phyloP scores from a whole-genome alignment of 352 stramenopile species.

The Peronospora farinosa region DNA sequence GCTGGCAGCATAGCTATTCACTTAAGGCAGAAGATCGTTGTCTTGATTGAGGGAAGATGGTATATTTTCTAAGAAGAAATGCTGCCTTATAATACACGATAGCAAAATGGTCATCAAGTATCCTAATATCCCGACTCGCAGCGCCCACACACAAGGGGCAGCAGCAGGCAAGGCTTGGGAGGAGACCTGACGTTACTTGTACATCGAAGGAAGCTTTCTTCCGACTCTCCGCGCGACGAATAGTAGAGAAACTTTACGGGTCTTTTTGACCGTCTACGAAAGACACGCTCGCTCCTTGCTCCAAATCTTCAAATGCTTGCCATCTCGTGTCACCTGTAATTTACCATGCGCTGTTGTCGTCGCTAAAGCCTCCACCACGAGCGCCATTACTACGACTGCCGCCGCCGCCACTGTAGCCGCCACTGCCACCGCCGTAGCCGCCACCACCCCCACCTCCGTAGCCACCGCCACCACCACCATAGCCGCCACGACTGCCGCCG shows the following conservation, averaged over 20 bases:
- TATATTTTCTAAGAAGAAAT: slow-evolving; percentile 66
- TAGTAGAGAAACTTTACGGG: slow-evolving; percentile 32
- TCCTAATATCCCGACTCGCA: slow-evolving; percentile 33
- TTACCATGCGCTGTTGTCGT: slow-evolving; percentile 89
- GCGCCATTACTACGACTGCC: slow-evolving; percentile 31
- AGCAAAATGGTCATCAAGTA: slow-evolving; percentile 65
- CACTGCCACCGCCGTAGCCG: slow-evolving; percentile 22
- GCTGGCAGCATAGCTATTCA: no score
- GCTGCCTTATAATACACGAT: slow-evolving; percentile 70
- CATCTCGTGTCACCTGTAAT: slow-evolving; percentile 28
- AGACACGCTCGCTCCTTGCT: slow-evolving; percentile 32
- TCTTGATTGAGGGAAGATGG: slow-evolving; percentile 24
- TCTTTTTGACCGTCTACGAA: slow-evolving; percentile 21
- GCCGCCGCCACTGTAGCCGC: slow-evolving; percentile 25
- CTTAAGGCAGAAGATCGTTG: neutral
- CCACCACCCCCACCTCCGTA: slow-evolving; percentile 29
- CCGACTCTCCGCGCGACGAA: slow-evolving; percentile 49
- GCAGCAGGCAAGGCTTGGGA: slow-evolving; percentile 37
- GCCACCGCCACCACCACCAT: slow-evolving; percentile 19
- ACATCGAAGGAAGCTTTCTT: slow-evolving; percentile 76
- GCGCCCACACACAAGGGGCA: slow-evolving; percentile 21
- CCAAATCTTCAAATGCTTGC: slow-evolving; percentile 38
- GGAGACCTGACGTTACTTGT: slow-evolving; percentile 62
- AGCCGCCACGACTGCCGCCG: slow-evolving; percentile 18
- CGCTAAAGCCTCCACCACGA: slow-evolving; percentile 44